Evolutionary conservation across 108 stramenopile genomes (phyloP).

Genomic region (Nitzschia inconspicua): DNA sequence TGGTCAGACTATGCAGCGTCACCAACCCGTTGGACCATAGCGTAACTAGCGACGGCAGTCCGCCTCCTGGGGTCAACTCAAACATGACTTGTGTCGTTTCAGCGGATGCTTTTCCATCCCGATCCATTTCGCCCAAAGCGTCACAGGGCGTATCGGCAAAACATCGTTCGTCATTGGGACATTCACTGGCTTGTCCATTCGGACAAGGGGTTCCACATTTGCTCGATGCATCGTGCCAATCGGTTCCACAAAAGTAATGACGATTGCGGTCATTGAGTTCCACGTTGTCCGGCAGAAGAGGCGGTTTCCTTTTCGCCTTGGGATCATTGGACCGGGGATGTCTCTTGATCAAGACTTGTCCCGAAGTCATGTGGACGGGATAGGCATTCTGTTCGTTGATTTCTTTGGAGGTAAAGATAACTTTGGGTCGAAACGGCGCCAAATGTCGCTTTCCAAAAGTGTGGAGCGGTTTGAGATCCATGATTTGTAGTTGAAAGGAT

Average conservation of each 20-base stretch:
- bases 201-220: constrained; percentile 73
- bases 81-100: constrained; percentile 15
- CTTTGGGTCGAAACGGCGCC: constrained; percentile 65
- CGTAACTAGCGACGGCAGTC: constrained; percentile 61
- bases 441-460: constrained; percentile 3
- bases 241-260: constrained; percentile 82
- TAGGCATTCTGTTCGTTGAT: constrained; percentile 4
- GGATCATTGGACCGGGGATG: background rate
- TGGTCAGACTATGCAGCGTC: constrained; percentile 57
- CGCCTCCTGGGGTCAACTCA: constrained; percentile 59
- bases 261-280: constrained; percentile 48
- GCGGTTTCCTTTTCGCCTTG: background rate
- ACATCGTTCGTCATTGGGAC: constrained; percentile 73
- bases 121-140: constrained; percentile 15
- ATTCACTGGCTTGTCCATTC: constrained; percentile 48
- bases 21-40: constrained; percentile 80
- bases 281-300: background rate
- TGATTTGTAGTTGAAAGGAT: constrained; percentile 50
- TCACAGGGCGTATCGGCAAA: constrained; percentile 86
- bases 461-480: constrained; percentile 71
- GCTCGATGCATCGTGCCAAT: constrained; percentile 79
- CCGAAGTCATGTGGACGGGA: constrained; percentile 40
- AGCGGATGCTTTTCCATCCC: constrained; percentile 13
- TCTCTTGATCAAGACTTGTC: constrained; percentile 39
- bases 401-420: constrained; percentile 41